These are phyloP conservation scores for Colletotrichum sp. DNA, from an alignment of 2,329 filamentous ascomycete species.

Conservation along the genomic window DNA sequence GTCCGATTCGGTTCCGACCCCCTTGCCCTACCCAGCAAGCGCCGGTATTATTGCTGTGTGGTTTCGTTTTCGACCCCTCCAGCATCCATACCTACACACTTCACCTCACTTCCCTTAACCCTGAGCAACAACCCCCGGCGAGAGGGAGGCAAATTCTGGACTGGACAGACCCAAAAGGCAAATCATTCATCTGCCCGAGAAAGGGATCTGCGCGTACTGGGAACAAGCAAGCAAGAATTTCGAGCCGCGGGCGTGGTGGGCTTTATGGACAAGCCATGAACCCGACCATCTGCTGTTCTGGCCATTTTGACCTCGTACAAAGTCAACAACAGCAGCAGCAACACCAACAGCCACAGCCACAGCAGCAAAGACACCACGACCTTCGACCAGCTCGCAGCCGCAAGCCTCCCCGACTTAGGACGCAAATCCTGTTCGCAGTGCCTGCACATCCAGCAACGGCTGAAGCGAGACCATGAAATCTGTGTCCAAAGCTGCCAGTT, in stretches of 20 bases:
- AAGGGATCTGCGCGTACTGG: neutral
- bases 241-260: neutral
- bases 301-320: slow-evolving; percentile 30
- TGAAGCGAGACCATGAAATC: neutral
- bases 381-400: neutral
- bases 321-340: neutral
- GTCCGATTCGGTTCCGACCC: neutral
- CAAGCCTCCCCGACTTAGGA: neutral
- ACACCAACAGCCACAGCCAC: neutral
- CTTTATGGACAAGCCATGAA: slow-evolving; percentile 13
- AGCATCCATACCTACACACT: neutral
- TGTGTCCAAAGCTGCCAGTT: neutral
- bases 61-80: neutral
- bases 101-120: neutral
- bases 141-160: neutral
- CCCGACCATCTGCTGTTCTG: neutral
- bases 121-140: neutral
- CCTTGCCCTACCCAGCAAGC: neutral
- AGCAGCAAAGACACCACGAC: neutral
- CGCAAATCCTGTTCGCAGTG: neutral
- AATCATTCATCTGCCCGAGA: neutral
- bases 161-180: neutral
- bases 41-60: neutral
- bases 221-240: neutral
- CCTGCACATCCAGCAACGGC: neutral